A percentile compares a stretch with the other conserved stretches of the same genome.
Conservation (phyloP, 2,329 filamentous ascomycete species). For the Colletotrichum viniferum region DNA sequence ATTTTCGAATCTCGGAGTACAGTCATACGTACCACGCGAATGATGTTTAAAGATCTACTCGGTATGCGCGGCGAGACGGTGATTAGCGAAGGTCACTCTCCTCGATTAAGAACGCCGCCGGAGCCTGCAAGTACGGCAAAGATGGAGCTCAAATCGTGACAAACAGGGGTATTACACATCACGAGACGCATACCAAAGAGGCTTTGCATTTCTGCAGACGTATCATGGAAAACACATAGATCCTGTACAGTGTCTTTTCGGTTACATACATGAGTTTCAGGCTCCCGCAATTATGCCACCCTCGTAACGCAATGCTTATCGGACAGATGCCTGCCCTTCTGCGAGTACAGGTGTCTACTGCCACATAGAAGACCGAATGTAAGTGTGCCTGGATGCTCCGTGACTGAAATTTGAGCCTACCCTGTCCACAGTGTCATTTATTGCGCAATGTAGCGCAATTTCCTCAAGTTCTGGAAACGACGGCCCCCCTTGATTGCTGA, state of each 20-base stretch:
- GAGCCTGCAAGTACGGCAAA: conserved; percentile 8
- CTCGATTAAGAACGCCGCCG: conserved; percentile 1
- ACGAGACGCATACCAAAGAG: neutral
- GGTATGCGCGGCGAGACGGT: neutral
- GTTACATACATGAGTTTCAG: neutral
- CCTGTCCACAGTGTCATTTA: neutral
- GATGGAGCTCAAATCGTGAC: neutral
- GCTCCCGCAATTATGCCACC: neutral
- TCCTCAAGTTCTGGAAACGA: neutral
- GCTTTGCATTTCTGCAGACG: neutral
- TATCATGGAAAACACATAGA: neutral
- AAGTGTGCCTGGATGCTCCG: neutral
- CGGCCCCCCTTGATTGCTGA: neutral
- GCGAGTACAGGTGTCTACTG: neutral
- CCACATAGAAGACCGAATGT: neutral
- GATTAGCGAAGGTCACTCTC: neutral
- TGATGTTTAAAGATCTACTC: conserved; percentile 18
- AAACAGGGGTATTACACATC: fast-evolving
- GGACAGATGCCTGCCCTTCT: neutral
- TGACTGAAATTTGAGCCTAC: neutral
- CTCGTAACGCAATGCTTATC: fast-evolving
- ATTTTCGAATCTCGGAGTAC: conserved; percentile 20
- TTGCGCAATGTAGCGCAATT: neutral
- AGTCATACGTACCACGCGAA: conserved; percentile 4
- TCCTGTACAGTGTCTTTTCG: neutral